Percentiles rank a stretch among this genome's conserved stretches.
Evolutionary conservation across 1,284 basidiomycete genomes (phyloP).

Genomic region (Pholiota adiposa): DNA sequence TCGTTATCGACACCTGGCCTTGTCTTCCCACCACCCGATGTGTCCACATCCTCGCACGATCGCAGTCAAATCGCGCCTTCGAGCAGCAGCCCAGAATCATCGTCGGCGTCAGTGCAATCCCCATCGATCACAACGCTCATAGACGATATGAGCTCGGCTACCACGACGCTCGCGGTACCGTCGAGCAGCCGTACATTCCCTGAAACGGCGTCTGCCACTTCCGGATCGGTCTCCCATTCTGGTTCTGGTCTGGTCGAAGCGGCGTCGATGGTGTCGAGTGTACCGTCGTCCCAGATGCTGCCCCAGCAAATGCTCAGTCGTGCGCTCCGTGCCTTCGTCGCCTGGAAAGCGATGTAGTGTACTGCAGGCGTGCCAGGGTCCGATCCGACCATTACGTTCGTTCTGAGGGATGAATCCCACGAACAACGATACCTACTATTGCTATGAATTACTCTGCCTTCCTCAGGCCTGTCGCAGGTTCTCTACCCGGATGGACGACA

Average conservation of each 20-base stretch:
- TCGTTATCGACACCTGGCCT: constrained; percentile 16
- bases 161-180: neutral
- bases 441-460: neutral
- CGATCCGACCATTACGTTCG: neutral
- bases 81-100: constrained; percentile 16
- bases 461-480: neutral
- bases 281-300: constrained; percentile 1
- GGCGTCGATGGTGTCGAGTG: constrained; percentile 1
- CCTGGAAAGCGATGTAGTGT: constrained; percentile 49
- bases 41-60: constrained; percentile 1
- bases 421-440: neutral
- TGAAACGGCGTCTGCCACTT: neutral
- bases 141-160: neutral
- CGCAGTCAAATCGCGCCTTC: constrained; percentile 11
- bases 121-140: neutral
- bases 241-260: constrained; percentile 2
- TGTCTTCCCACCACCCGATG: neutral
- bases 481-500: neutral
- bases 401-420: neutral
- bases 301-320: constrained; percentile 50
- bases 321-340: constrained; percentile 58
- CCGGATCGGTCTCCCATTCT: no score
- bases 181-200: neutral
- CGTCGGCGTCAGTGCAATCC: neutral
- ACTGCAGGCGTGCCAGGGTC: neutral